Evolutionary conservation across 192 early-diverging fungal genomes (phyloP), one percentile per base, ranked within the genome.

Genomic region (Phycomyces blakesleeanus): DNA sequence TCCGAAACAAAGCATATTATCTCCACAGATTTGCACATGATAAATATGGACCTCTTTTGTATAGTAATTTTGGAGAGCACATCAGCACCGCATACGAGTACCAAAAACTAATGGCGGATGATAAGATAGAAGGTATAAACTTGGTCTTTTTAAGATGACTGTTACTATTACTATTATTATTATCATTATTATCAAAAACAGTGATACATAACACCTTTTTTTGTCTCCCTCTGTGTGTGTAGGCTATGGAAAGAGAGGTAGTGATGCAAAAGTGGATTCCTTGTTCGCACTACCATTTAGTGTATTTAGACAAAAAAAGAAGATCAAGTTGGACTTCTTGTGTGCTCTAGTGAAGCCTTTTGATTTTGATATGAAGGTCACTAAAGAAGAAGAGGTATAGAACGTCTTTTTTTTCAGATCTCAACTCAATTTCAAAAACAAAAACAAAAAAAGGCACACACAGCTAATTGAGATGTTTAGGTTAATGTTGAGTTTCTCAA

Each of bases 21-120:
- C 72, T 94, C 26, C 91, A 98, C 65, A 70, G 78, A 38, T 84
- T 89, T 39, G 66, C 94, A 25, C 83, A 85, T 66, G 85, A 85
- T 56, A 97, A 97, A 75, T 89, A 95, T 64, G 87, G 90, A 0
- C 90, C 89, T 20, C 86, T 97, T 59, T 94, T 98, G 49, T 91
- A 98, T 75, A 80, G 86, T 21, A 84, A 83, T 50, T 88, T 87
- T 72, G 75, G 85, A 29, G 93, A 94, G 21, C 88, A 88, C 59
- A 84, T 96, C 27, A 73, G 73, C 50, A 80, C 79, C 18, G 81
- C 87, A 21, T 98, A 86, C 66, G 73, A 84, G 18, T 98, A 91
- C 75, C 88, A 93, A 59, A 66, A 60, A 40, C 71, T 74, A 25
- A 51, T 85, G 18, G 69, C 59, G 9, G 69, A 62, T 42, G 59